Conservation (phyloP, 148 eudicot genomes). For the Dysphania ambrosioides region DNA sequence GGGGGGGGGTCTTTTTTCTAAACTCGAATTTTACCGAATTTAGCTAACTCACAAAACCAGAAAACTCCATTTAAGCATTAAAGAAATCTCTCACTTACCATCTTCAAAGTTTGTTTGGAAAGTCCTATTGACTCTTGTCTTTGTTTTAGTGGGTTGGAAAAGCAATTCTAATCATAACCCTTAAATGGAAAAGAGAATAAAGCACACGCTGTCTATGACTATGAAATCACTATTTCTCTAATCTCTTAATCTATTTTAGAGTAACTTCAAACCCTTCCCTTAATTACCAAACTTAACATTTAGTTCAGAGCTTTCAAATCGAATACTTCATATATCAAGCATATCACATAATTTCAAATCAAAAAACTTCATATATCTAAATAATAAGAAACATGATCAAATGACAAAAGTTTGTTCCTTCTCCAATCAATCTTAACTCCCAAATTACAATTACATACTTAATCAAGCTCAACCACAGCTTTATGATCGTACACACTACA, state of each 20-base stretch:
- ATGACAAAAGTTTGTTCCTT: neutral
- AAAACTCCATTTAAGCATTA: constrained; percentile 8
- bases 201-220: constrained; percentile 37
- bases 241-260: constrained; percentile 5
- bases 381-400: no score
- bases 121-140: constrained; percentile 21
- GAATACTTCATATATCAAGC: no score
- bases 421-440: no score
- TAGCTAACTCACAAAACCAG: constrained; percentile 27
- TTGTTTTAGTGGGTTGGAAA: constrained; percentile 31
- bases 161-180: constrained; percentile 26
- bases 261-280: neutral
- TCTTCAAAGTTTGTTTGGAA: constrained; percentile 22
- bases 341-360: neutral
- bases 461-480: constrained; percentile 12
- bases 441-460: neutral
- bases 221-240: constrained; percentile 25
- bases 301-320: neutral
- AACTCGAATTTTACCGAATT: constrained; percentile 27
- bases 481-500: no score
- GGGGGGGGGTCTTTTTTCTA: constrained; percentile 13
- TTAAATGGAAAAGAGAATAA: constrained; percentile 34
- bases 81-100: constrained; percentile 24
- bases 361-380: constrained; percentile 6
- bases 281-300: constrained; percentile 9